Conservation (phyloP, 345 rosid species). For the Euphorbia pulcherrima region DNA sequence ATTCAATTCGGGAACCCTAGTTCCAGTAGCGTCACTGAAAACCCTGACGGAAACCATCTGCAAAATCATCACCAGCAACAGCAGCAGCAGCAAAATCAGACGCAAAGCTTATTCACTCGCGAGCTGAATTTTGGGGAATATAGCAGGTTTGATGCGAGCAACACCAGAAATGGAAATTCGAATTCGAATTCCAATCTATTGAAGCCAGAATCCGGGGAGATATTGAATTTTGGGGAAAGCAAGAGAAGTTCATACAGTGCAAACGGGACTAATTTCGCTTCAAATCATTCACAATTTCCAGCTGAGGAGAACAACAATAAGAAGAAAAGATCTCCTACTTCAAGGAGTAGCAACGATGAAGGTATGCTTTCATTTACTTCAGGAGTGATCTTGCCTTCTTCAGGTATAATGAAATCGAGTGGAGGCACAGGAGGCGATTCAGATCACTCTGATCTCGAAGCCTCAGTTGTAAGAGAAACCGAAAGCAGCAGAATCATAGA, state of each 20-base stretch:
- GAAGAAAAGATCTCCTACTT: slow-evolving; percentile 59
- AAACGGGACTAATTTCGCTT: slow-evolving; percentile 46
- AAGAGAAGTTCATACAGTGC: slow-evolving; percentile 43
- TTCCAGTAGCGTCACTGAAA: slow-evolving; percentile 50
- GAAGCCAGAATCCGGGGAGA: slow-evolving; percentile 77
- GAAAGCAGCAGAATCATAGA: slow-evolving; percentile 59
- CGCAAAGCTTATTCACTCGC: slow-evolving; percentile 39
- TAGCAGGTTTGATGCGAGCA: slow-evolving; percentile 37
- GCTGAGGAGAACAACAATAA: slow-evolving; percentile 60
- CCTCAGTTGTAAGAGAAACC: slow-evolving; percentile 68
- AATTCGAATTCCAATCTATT: slow-evolving; percentile 34
- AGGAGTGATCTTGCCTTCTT: slow-evolving; percentile 55
- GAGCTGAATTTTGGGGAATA: slow-evolving; percentile 72
- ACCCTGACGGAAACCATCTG: slow-evolving; percentile 25
- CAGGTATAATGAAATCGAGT: slow-evolving; percentile 48
- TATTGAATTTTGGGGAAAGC: slow-evolving; percentile 72
- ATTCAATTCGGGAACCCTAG: slow-evolving; percentile 43
- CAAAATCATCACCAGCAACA: slow-evolving; percentile 29
- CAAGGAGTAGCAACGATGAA: slow-evolving; percentile 68
- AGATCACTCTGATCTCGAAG: slow-evolving; percentile 91
- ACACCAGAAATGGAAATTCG: slow-evolving; percentile 33
- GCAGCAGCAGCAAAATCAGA: slow-evolving; percentile 14
- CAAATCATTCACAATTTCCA: slow-evolving; percentile 41
- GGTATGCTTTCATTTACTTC: slow-evolving; percentile 82
- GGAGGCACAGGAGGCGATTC: slow-evolving; percentile 66